A percentile compares a stretch with the other conserved stretches of the same genome.
phyloP scores from a whole-genome alignment of 345 rosid genomes.

The Populus ilicifolia region DNA sequence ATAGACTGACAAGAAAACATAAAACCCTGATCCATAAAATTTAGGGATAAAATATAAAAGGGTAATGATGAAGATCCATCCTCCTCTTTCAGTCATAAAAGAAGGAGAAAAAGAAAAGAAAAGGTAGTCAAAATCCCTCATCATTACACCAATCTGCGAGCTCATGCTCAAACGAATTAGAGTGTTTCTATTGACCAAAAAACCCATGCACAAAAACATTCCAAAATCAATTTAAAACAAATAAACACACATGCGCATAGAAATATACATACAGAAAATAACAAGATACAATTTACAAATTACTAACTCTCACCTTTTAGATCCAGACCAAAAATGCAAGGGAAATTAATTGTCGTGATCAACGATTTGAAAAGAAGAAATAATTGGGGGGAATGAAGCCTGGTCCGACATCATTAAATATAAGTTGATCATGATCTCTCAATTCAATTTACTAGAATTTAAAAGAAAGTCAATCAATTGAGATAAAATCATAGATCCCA shows the following conservation, averaged over 20 bases:
- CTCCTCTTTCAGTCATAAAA: conserved; percentile 32
- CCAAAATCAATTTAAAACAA: background rate
- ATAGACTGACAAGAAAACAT: conserved; percentile 34
- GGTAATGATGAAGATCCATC: conserved; percentile 50
- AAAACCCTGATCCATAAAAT: conserved; percentile 30
- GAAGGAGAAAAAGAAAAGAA: background rate
- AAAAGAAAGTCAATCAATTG: background rate
- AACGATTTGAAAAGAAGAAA: conserved; percentile 31
- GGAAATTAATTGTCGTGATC: too few species aligned
- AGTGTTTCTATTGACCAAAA: conserved; percentile 10
- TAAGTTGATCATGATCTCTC: conserved; percentile 16
- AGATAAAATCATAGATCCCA: conserved; percentile 15
- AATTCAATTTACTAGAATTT: background rate
- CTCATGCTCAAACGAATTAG: conserved; percentile 27
- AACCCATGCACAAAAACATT: conserved; percentile 11
- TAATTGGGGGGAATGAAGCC: conserved; percentile 98
- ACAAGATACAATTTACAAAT: too few species aligned
- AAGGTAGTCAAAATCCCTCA: conserved; percentile 46
- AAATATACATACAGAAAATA: background rate
- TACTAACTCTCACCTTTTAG: background rate
- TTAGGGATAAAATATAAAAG: conserved; percentile 21
- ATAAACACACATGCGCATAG: background rate
- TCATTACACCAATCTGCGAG: conserved; percentile 61
- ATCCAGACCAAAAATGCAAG: background rate
- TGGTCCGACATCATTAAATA: conserved; percentile 71